Evolutionary conservation across 768 basidiomycete species (phyloP), one percentile per base, ranked within the genome.

Genomic region (Coprinopsis strossmayeri): DNA sequence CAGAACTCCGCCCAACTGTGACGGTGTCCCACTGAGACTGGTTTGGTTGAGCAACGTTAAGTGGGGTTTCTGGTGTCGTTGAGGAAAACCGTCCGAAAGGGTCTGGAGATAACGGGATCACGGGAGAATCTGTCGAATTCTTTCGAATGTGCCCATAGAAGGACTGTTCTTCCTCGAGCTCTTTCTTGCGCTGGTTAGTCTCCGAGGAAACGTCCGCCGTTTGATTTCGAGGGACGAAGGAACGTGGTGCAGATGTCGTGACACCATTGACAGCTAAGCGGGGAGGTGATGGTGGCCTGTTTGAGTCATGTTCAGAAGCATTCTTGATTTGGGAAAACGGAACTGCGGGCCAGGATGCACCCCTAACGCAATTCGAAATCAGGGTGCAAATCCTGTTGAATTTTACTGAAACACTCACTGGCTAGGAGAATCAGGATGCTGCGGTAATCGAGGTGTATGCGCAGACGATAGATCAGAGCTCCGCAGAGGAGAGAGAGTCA

Each of bases 91-190:
- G 76, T 10, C 83, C 81, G 58, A 91, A 90, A 23, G 88, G 88
- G 65, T 91, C 88, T 5, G 88, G 85, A 9, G 87, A 86, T n/a
- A 89, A 69, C 32, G 89, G 89, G 48, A 90, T 85, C n/a, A 83
- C 59, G 18, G 85, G 83, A 1, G 82, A 81, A 34, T 70, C 71
- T 7, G 67, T 52, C 25, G 56, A 48, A 59, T 46, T 51, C 55
- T 59, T 57, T 46, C 51, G 50, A 11, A 51, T 52, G 61, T 24
- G 69, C 59, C 20, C 74, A 60, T 80, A 84, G 17, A 68, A 58
- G 11, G 59, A 62, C 24, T 73, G 69, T 45, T 79, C 72, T 46
- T 80, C 74, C 53, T 79, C 77, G 34, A 78, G 59, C 30, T 76
- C 72, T 54, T 61, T 76, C 60, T 65, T 77, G 47, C 71, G 72